Percentiles rank a stretch among this genome's conserved stretches.
Evolutionary conservation across 1,139 yeast genomes (phyloP).

Genomic region (Diutina siamensis): DNA sequence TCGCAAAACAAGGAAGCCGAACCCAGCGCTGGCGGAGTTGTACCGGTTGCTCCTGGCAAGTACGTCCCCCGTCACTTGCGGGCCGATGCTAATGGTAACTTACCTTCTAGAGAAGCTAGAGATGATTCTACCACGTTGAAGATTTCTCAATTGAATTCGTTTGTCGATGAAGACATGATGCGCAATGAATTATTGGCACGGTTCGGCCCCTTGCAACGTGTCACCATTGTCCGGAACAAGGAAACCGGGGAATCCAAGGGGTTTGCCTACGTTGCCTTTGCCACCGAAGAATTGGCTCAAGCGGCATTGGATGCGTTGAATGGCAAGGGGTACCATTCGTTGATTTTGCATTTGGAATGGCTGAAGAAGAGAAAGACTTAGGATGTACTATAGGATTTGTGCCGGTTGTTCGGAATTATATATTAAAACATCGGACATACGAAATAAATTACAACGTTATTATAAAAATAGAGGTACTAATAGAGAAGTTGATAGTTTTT

Average conservation of each 20-base stretch:
- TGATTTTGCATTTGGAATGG: conserved; percentile 76
- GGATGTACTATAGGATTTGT: conserved; percentile 2
- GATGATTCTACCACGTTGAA: conserved; percentile 86
- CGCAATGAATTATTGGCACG: conserved; percentile 60
- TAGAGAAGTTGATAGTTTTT: background rate
- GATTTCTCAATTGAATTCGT: conserved; percentile 82
- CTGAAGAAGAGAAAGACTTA: conserved; percentile 21
- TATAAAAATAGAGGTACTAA: background rate
- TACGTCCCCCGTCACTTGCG: conserved; percentile 80
- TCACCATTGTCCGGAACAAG: conserved; percentile 78
- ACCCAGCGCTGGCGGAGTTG: conserved; percentile 17
- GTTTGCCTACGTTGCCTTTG: conserved; percentile 89
- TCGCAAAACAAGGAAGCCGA: conserved; percentile 24
- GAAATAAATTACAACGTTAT: conserved; percentile 3
- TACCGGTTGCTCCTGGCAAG: conserved; percentile 21
- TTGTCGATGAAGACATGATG: conserved; percentile 74
- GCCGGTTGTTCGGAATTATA: background rate
- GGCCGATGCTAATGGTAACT: conserved; percentile 38
- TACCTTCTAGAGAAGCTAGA: conserved; percentile 40
- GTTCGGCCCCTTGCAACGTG: conserved; percentile 70
- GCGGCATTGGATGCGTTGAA: conserved; percentile 66
- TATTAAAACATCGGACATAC: background rate
- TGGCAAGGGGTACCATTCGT: conserved; percentile 87
- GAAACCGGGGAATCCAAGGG: conserved; percentile 95
- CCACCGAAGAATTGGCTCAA: conserved; percentile 59